Percentiles rank a stretch among this genome's conserved stretches.
Conservation (phyloP, 495 filamentous ascomycete species). For the Penicilliopsis zonata region DNA sequence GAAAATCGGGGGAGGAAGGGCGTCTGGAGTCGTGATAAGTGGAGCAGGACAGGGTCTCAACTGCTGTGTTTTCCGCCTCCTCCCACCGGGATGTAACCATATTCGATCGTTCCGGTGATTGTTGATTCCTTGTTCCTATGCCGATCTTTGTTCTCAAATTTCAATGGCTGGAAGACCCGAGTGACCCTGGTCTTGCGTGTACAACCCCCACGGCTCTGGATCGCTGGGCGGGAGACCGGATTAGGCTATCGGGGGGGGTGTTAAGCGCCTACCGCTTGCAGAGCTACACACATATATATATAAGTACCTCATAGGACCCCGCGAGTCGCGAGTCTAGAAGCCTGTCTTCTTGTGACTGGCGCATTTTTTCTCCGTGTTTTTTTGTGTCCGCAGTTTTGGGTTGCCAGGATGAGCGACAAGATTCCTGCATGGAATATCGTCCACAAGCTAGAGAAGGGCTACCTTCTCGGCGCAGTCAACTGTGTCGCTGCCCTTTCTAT, state of each 20-base stretch:
- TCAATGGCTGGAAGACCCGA: no score
- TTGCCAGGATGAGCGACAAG: slow-evolving; percentile 26
- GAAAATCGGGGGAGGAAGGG: no score
- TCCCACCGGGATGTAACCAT: slow-evolving; percentile 13
- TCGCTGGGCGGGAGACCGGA: no score
- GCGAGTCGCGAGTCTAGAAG: background rate
- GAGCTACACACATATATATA: background rate
- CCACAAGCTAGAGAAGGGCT: slow-evolving; percentile 48
- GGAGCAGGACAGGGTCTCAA: no score
- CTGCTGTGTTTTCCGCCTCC: slow-evolving; percentile 1
- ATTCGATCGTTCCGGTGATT: slow-evolving; percentile 5
- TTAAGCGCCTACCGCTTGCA: background rate
- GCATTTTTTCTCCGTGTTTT: background rate
- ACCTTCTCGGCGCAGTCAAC: slow-evolving; percentile 53
- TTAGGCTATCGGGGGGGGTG: slow-evolving; percentile 2
- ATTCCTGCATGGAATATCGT: slow-evolving; percentile 47
- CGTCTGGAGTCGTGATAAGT: no score
- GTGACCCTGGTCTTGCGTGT: no score
- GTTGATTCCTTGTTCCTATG: background rate
- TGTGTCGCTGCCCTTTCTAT: slow-evolving; percentile 49
- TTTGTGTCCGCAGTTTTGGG: background rate
- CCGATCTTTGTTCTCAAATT: background rate
- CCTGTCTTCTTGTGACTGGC: no score
- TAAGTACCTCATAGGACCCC: slow-evolving; percentile 3
- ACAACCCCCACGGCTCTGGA: no score